Evolutionary conservation across 495 filamentous ascomycete genomes (phyloP).

Genomic region (Aspergillus saccharolyticus): DNA sequence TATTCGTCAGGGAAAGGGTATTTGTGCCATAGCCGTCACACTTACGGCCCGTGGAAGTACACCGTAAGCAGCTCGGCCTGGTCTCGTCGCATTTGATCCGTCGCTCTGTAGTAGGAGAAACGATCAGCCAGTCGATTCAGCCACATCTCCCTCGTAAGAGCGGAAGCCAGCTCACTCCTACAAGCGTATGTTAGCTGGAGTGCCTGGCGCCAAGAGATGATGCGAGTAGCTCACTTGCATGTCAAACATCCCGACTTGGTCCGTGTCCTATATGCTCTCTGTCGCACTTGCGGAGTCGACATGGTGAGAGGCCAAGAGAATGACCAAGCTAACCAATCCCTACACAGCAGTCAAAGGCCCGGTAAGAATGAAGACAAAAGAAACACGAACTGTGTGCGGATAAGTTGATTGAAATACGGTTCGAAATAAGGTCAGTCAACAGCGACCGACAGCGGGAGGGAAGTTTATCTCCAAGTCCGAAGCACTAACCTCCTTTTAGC

Average conservation of each 20-base stretch:
- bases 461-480: not conserved
- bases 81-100: constrained; percentile 49
- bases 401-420: not conserved
- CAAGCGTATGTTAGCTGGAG: not conserved
- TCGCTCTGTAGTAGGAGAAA: constrained; percentile 19
- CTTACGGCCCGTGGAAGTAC: constrained; percentile 35
- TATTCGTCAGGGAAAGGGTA: not conserved
- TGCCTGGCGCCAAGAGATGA: not conserved
- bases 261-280: not conserved
- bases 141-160: not conserved
- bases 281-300: not conserved
- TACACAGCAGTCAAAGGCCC: too few relatives aligned
- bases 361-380: too few relatives aligned
- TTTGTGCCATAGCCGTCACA: constrained; percentile 27
- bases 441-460: not conserved
- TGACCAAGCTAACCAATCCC: not conserved
- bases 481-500: not conserved
- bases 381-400: not conserved
- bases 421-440: not conserved
- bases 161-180: not conserved
- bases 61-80: constrained; percentile 32
- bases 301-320: not conserved
- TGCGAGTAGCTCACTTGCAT: constrained; percentile 33
- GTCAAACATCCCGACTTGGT: constrained; percentile 42
- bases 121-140: not conserved